Conservation (phyloP, 306 rosid species). For the Boehmeria nivea region DNA sequence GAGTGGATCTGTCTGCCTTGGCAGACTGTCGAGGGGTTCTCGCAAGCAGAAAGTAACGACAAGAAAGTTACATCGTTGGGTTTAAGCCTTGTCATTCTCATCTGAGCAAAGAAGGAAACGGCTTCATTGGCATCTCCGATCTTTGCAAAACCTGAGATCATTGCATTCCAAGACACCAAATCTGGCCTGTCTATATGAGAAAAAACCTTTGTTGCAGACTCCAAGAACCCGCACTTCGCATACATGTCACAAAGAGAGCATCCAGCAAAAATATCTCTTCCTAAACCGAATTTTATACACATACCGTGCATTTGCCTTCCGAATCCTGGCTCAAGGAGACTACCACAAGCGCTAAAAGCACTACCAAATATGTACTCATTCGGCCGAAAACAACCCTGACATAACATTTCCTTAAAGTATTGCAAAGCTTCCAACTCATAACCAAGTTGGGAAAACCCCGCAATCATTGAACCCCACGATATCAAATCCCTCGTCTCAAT, state of each 20-base stretch:
- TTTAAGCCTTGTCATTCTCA: slow-evolving; percentile 38
- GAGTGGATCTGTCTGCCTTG: slow-evolving; percentile 75
- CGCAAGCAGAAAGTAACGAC: slow-evolving; percentile 55
- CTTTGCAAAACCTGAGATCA: slow-evolving; percentile 56
- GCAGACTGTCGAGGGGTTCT: slow-evolving; percentile 37
- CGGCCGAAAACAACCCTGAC: slow-evolving; percentile 45
- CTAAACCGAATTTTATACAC: slow-evolving; percentile 58
- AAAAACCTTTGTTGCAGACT: slow-evolving; percentile 46
- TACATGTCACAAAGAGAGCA: slow-evolving; percentile 84
- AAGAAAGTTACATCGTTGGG: slow-evolving; percentile 58
- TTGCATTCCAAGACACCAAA: slow-evolving; percentile 73
- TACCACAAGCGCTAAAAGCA: slow-evolving; percentile 62
- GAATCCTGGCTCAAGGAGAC: slow-evolving; percentile 49
- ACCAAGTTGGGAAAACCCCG: slow-evolving; percentile 65
- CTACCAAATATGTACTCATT: slow-evolving; percentile 68
- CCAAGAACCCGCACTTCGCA: slow-evolving; percentile 51
- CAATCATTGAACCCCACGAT: slow-evolving; percentile 74
- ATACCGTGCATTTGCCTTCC: slow-evolving; percentile 69
- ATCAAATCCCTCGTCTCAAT: slow-evolving; percentile 55
- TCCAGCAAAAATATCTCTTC: slow-evolving; percentile 53
- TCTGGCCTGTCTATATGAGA: slow-evolving; percentile 52
- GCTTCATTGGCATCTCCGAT: slow-evolving; percentile 44
- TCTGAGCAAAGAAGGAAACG: slow-evolving; percentile 38
- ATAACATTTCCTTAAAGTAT: slow-evolving; percentile 56
- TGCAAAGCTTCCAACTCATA: slow-evolving; percentile 53